A percentile compares a stretch with the other conserved stretches of the same genome.
Evolutionary conservation across 768 basidiomycete species (phyloP).

Genomic region (Rhodotorula diobovata): DNA sequence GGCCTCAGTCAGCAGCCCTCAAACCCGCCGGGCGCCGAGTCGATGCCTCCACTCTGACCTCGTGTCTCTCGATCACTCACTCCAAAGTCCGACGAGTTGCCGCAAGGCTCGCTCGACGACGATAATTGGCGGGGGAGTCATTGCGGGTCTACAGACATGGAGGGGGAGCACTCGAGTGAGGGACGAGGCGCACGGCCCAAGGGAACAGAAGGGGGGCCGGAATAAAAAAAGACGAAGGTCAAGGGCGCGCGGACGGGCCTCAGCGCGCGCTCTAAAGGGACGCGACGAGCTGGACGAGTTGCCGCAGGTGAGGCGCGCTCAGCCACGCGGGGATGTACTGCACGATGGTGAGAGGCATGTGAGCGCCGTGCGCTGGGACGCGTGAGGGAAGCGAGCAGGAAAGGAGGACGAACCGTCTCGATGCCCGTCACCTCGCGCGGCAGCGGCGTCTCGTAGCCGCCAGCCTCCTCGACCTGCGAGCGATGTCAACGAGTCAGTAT

Average conservation of each 20-base stretch:
- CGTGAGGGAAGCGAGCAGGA: no score
- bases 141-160: no score
- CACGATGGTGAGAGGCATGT: neutral
- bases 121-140: no score
- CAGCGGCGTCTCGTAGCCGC: slow-evolving; percentile 86
- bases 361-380: neutral
- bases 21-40: no score
- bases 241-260: neutral
- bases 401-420: slow-evolving; percentile 52
- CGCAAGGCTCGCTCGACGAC: no score
- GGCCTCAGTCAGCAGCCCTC: no score
- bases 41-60: no score
- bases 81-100: no score
- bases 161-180: no score
- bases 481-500: slow-evolving; percentile 56
- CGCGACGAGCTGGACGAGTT: slow-evolving; percentile 30
- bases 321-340: slow-evolving; percentile 29
- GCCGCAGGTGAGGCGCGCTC: slow-evolving; percentile 25
- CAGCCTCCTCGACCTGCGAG: slow-evolving; percentile 97
- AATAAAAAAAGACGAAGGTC: neutral
- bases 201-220: neutral
- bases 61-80: no score
- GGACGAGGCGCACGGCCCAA: no score
- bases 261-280: neutral
- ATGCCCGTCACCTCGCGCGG: slow-evolving; percentile 91